Percentiles rank a stretch among this genome's conserved stretches.
Conservation (phyloP, 257 asterid species). For the Plantago elongata region DNA sequence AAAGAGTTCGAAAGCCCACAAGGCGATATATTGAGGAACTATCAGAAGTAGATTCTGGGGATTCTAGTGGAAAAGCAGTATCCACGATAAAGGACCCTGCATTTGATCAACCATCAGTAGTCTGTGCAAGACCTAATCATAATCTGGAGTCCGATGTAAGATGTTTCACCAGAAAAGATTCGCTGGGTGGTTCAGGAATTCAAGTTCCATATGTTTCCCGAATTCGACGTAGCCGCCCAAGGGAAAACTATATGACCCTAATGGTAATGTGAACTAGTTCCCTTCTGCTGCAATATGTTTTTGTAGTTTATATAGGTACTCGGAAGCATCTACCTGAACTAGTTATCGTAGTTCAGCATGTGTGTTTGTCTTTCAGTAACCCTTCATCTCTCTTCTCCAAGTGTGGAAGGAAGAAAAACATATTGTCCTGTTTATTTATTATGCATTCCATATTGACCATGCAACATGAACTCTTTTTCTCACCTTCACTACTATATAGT, state of each 20-base stretch:
- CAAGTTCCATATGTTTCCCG: constrained; percentile 85
- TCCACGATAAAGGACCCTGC: constrained; percentile 30
- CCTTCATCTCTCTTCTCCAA: neutral
- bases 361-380: neutral
- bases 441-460: too few species aligned
- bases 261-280: constrained; percentile 49
- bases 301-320: neutral
- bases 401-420: constrained; percentile 2
- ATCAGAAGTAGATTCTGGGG: constrained; percentile 72
- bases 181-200: constrained; percentile 82
- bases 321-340: constrained; percentile 13
- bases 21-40: constrained; percentile 83
- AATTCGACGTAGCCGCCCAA: constrained; percentile 87
- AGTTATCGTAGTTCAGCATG: constrained; percentile 9
- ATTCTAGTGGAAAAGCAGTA: constrained; percentile 44
- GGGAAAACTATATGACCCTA: constrained; percentile 66
- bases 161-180: constrained; percentile 64
- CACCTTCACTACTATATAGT: too few species aligned
- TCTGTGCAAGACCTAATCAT: constrained; percentile 35
- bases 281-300: neutral
- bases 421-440: too few species aligned
- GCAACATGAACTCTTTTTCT: too few species aligned
- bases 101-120: constrained; percentile 31
- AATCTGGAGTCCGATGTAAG: constrained; percentile 39
- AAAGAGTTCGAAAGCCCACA: constrained; percentile 90